Evolutionary conservation across 768 basidiomycete genomes (phyloP), one percentile per base, ranked within the genome.

Genomic region (Naganishia kalamii): DNA sequence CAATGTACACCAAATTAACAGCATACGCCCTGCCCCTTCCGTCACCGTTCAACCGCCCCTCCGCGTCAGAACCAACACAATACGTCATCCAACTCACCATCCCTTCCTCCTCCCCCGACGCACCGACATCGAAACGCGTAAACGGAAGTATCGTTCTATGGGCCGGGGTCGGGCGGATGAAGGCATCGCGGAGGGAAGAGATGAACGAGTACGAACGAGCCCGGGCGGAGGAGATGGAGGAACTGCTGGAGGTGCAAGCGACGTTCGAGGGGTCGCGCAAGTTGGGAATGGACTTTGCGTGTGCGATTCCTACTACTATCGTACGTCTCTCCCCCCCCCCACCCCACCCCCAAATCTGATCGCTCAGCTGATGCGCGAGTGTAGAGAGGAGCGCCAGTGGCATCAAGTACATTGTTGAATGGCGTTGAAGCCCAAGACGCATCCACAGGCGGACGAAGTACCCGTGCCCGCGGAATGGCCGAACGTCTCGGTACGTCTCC

Each of bases 261-360:
- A 6, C 30, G 54, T 57, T 41, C 15, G 54, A 40, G 37, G 21
- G 21, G n/a, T 57, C 54, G 2, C 4, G 35, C 21, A 37, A 21
- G 47, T 79, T 91, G 61, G 84, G 84, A 71, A 82, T 80, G 65
- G 89, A 92, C 70, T 91, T 89, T 89, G 88, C 87, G 25, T 88
- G 86, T 72, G 89, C 86, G 32, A 89, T 90, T 87, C 88, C 89
- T 25, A 77, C 83, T 19, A 65, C 69, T 60, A 72, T 76, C 60
- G 80, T 81, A 69, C 65, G 74, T 73, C 60, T 75, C 21, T 21
- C 17, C 35, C 65, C 66, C 62, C 33, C 64, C 32, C 33, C 21
- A 76, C 71, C 33, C 73, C 79, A 17, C 77, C 80, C n/a, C n/a
- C n/a, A n/a, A n/a, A n/a, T n/a, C n/a, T n/a, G n/a, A n/a, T n/a